These are phyloP conservation scores for Exophiala oligosperma DNA, from an alignment of 2,329 filamentous ascomycete species.

Conservation along the genomic window DNA sequence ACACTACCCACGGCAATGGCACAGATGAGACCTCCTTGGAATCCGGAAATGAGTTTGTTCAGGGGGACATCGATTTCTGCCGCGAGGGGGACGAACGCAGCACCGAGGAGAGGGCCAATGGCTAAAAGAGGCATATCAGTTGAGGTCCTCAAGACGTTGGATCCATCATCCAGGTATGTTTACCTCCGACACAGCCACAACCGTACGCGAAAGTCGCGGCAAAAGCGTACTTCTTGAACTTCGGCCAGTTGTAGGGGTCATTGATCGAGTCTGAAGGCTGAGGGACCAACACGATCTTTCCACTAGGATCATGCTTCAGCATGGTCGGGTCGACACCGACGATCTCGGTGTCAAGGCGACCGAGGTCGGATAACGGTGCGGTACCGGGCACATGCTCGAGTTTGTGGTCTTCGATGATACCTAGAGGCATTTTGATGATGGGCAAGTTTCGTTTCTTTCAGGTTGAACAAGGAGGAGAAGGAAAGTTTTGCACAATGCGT, in stretches of 20 bases:
- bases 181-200: conserved; percentile 44
- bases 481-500: too few species aligned
- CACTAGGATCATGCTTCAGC: conserved; percentile 37
- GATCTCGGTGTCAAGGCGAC: too few species aligned
- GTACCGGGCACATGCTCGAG: conserved; percentile 36
- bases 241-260: conserved; percentile 27
- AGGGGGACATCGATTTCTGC: conserved; percentile 9
- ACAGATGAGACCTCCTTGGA: conserved; percentile 39
- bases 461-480: too few species aligned
- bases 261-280: conserved; percentile 25
- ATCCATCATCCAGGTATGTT: conserved; percentile 8
- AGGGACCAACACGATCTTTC: conserved; percentile 24
- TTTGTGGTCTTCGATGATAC: conserved; percentile 33
- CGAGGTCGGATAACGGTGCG: conserved; percentile 28
- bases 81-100: conserved; percentile 20
- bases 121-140: conserved; percentile 1
- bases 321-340: too few species aligned
- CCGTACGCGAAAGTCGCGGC: conserved; percentile 43
- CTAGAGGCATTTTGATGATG: conserved; percentile 31
- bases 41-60: conserved; percentile 32
- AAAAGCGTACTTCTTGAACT: conserved; percentile 31
- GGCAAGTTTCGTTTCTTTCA: too few species aligned
- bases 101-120: conserved; percentile 17
- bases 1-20: conserved; percentile 39
- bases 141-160: not conserved